Percentiles rank a stretch among this genome's conserved stretches.
These are phyloP conservation scores for Thelephora aurantiotincta DNA, from an alignment of 768 basidiomycete genomes.

Conservation along the genomic window DNA sequence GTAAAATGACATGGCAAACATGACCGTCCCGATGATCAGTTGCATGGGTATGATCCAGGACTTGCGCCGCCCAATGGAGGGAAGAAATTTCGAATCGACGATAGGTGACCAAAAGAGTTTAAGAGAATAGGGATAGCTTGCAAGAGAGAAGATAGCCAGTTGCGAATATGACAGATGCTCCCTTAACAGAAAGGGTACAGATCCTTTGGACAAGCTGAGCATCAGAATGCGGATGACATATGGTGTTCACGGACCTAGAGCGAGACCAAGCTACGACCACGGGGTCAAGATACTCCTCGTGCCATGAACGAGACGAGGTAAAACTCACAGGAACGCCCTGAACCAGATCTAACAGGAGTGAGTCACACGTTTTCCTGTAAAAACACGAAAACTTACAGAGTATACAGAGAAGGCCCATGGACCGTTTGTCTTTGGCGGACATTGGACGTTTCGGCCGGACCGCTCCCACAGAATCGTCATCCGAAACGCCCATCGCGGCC, in stretches of 20 bases:
- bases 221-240: conserved; percentile 1
- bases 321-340: conserved; percentile 18
- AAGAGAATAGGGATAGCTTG: conserved; percentile 90
- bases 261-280: conserved; percentile 58
- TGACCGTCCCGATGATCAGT: conserved; percentile 69
- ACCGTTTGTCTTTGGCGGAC: conserved; percentile 66
- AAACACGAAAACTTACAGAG: conserved; percentile 49
- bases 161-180: conserved; percentile 96
- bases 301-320: neutral
- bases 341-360: conserved; percentile 39
- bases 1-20: conserved; percentile 65
- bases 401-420: conserved; percentile 73
- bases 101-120: conserved; percentile 97
- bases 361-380: conserved; percentile 9
- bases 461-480: conserved; percentile 17
- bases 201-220: conserved; percentile 36
- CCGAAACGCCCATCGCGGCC: conserved; percentile 29
- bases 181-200: conserved; percentile 90
- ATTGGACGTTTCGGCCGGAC: conserved; percentile 31
- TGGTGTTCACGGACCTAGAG: conserved; percentile 43
- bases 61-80: conserved; percentile 82
- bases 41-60: conserved; percentile 99
- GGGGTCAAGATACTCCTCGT: neutral
- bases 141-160: conserved; percentile 84
- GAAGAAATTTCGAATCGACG: conserved; percentile 80